Conservation (phyloP, 768 basidiomycete species). For the Hygrocybe coccinea region DNA sequence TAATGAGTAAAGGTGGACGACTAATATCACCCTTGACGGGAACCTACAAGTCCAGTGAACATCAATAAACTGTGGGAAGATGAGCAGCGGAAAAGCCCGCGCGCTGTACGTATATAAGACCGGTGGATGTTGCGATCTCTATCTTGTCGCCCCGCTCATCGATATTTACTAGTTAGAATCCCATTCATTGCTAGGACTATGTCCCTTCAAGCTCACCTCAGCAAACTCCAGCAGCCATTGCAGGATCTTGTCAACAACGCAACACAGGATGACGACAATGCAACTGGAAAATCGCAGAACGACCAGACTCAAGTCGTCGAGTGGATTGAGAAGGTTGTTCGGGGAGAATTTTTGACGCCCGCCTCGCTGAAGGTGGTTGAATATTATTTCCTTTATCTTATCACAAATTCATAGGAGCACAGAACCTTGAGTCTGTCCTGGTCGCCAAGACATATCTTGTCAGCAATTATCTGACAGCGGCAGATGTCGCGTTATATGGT, state of each 20-base stretch:
- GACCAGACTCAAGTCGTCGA: conserved; percentile 51
- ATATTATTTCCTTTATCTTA: neutral
- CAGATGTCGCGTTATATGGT: conserved; percentile 88
- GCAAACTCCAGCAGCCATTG: conserved; percentile 41
- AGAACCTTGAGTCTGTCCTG: conserved; percentile 73
- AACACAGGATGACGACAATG: conserved; percentile 40
- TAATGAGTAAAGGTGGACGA: conserved; percentile 9
- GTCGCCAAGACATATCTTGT: conserved; percentile 80
- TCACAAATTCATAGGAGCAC: neutral
- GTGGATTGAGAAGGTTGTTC: conserved; percentile 66
- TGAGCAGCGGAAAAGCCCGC: too few relatives aligned
- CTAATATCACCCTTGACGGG: neutral
- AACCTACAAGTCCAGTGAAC: neutral
- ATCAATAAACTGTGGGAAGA: too few relatives aligned
- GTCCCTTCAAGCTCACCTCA: neutral
- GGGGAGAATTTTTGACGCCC: conserved; percentile 44
- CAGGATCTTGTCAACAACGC: conserved; percentile 53
- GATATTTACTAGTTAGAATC: too few relatives aligned
- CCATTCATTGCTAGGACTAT: too few relatives aligned
- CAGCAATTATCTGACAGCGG: conserved; percentile 77
- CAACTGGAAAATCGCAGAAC: conserved; percentile 51
- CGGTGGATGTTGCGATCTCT: too few relatives aligned
- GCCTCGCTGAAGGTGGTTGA: conserved; percentile 47
- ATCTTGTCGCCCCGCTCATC: too few relatives aligned
- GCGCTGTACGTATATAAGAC: too few relatives aligned